phyloP scores from a whole-genome alignment of 768 basidiomycete species.

The Tremella fuciformis region DNA sequence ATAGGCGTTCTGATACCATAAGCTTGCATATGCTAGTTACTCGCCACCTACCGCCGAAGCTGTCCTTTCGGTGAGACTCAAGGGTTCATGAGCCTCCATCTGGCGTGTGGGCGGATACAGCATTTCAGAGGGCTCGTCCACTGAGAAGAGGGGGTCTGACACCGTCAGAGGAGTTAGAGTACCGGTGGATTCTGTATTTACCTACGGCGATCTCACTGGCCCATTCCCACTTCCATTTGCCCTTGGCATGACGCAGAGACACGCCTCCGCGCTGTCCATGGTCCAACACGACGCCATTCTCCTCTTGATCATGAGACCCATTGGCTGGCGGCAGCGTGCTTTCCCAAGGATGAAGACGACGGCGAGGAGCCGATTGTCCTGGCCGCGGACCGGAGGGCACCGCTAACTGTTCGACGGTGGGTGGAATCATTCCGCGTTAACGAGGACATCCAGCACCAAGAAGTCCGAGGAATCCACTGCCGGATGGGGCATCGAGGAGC shows the following conservation, averaged over 20 bases:
- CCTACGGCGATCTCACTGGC: conserved; percentile 10
- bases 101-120: conserved; percentile 19
- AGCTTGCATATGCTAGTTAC: background rate
- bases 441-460: no score
- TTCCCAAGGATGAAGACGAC: conserved; percentile 1
- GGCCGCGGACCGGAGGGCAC: background rate
- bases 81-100: background rate
- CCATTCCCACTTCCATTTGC: conserved; percentile 32
- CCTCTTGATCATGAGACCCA: background rate
- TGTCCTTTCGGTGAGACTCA: background rate
- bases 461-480: no score
- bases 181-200: background rate
- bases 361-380: conserved; percentile 9
- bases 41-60: background rate
- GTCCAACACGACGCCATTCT: conserved; percentile 23
- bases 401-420: background rate
- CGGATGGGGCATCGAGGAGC: no score
- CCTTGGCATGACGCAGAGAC: conserved; percentile 12
- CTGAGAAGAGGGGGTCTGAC: conserved; percentile 8
- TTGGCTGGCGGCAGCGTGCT: background rate
- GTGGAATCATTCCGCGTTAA: background rate
- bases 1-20: background rate
- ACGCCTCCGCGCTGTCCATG: conserved; percentile 31
- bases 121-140: background rate
- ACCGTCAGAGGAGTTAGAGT: background rate